Conservation (phyloP, 2,329 filamentous ascomycete species). For the Aspergillus vadensis region DNA sequence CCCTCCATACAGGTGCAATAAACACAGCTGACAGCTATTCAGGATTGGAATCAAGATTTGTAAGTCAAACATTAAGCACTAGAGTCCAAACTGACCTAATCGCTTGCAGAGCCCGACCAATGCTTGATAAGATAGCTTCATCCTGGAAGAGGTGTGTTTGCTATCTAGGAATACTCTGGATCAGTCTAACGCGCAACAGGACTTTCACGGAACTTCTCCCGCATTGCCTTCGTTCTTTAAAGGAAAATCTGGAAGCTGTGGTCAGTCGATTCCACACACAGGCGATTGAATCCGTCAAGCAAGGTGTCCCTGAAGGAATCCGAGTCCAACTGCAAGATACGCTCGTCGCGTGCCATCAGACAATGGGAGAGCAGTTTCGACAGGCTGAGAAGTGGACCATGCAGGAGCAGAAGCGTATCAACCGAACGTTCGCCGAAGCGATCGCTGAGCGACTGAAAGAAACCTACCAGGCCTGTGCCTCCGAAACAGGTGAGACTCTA, state of each 20-base stretch:
- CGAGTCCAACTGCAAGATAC: no score
- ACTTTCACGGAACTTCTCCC: not conserved
- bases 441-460: no score
- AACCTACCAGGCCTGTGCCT: no score
- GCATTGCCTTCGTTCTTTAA: not conserved
- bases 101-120: constrained; percentile 25
- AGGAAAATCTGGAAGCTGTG: not conserved
- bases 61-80: constrained; percentile 7
- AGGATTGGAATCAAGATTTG: constrained; percentile 37
- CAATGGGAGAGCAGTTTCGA: not conserved
- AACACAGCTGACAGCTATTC: not conserved
- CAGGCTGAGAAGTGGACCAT: not conserved
- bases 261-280: constrained; percentile 1
- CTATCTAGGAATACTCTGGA: not conserved
- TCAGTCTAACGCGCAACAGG: not conserved
- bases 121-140: not conserved
- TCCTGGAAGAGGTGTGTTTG: constrained; percentile 1
- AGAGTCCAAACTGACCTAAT: not conserved
- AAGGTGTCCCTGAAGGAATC: not conserved
- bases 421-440: no score
- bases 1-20: no score
- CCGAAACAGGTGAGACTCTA: no score
- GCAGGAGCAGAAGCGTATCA: not conserved
- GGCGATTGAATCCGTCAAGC: not conserved
- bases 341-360: no score